Conservation (phyloP, 306 rosid species). For the Dicorynia guianensis region DNA sequence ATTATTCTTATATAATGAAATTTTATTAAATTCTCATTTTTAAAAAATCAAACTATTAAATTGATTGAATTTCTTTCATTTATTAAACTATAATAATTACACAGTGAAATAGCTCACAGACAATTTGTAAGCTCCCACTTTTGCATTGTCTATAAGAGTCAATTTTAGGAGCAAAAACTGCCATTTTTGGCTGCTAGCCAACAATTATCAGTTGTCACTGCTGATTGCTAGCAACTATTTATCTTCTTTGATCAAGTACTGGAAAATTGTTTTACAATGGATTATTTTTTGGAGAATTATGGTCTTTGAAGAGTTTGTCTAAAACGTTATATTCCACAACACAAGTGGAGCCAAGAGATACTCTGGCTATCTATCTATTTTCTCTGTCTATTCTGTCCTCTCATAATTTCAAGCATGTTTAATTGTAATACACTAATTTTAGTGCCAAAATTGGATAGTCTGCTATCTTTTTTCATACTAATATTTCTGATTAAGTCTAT, state of each 20-base stretch:
- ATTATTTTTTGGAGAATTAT: background rate
- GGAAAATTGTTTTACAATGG: background rate
- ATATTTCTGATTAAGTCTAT: constrained; percentile 11
- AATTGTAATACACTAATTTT: background rate
- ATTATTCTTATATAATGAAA: no score
- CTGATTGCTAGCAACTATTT: background rate
- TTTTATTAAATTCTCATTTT: no score
- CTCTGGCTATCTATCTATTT: background rate
- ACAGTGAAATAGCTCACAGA: no score
- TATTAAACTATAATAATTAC: no score
- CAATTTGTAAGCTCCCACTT: no score
- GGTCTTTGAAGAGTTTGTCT: background rate
- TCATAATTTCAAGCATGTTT: background rate
- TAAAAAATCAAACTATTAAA: no score
- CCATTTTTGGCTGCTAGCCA: background rate
- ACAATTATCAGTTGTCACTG: background rate
- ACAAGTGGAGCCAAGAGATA: background rate
- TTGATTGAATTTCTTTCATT: no score
- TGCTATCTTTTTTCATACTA: background rate
- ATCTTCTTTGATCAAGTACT: background rate
- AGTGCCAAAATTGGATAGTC: background rate
- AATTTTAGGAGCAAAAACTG: background rate
- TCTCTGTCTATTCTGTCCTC: background rate
- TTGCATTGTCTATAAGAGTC: no score
- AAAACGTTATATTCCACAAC: background rate